Evolutionary conservation across 208 protist genomes (phyloP).

Genomic region (Acanthamoeba lenticulata): DNA sequence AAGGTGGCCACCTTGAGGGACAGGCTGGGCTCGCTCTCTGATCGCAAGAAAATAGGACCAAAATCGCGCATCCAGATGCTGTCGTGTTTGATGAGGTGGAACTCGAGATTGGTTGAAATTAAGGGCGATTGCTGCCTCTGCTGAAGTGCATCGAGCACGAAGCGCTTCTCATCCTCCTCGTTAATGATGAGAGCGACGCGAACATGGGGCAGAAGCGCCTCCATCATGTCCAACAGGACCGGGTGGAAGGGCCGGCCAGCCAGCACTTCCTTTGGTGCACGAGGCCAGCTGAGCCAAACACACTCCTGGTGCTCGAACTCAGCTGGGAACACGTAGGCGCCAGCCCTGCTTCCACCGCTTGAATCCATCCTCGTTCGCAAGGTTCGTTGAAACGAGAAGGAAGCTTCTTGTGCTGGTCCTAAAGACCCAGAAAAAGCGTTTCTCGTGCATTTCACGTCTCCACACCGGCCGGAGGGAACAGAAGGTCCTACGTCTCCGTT

Average conservation of each 20-base stretch:
- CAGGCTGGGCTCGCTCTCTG: not conserved
- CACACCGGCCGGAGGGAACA: too few species aligned
- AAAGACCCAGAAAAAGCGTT: too few species aligned
- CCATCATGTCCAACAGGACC: constrained; percentile 39
- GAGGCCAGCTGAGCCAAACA: constrained; percentile 55
- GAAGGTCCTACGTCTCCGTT: too few species aligned
- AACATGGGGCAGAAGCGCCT: constrained; percentile 26
- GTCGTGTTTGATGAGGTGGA: not conserved
- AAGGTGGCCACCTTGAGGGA: constrained; percentile 57
- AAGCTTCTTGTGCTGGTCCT: not conserved
- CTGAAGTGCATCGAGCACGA: not conserved
- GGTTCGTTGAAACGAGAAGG: not conserved
- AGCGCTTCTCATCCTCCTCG: not conserved
- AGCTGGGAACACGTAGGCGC: not conserved
- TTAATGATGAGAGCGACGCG: constrained; percentile 5
- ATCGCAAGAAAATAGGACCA: constrained; percentile 72
- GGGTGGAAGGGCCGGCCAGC: not conserved
- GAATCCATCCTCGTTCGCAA: too few species aligned
- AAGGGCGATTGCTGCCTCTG: too few species aligned
- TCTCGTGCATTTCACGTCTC: too few species aligned
- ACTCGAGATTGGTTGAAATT: too few species aligned
- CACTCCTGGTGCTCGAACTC: constrained; percentile 59
- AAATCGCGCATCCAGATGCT: constrained; percentile 75
- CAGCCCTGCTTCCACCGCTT: not conserved
- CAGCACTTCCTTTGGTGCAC: not conserved